Percentiles rank a stretch among this genome's conserved stretches.
Evolutionary conservation across 208 protist genomes (phyloP).

Genomic region (Trypanosoma platydactyli): DNA sequence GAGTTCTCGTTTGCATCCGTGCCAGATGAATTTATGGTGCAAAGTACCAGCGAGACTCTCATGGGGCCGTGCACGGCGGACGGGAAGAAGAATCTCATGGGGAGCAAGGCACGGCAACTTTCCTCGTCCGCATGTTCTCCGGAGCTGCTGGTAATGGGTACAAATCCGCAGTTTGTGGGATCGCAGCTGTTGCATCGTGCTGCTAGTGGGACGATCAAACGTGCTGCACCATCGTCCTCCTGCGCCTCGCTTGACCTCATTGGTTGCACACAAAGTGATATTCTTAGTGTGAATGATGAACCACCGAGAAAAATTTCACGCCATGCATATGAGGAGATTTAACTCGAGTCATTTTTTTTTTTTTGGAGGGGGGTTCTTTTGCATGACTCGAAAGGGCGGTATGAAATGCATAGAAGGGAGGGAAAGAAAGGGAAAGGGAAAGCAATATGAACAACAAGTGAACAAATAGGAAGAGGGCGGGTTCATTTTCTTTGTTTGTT

Average conservation of each 20-base stretch:
- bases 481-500: background rate
- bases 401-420: background rate
- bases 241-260: background rate
- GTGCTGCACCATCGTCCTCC: background rate
- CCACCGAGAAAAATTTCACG: conserved; percentile 12
- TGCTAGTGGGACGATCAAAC: conserved; percentile 34
- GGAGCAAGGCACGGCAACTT: background rate
- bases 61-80: background rate
- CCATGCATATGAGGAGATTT: background rate
- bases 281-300: background rate
- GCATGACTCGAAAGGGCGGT: background rate
- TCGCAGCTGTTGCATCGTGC: conserved; percentile 64
- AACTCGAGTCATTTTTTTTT: background rate
- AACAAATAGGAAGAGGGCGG: background rate
- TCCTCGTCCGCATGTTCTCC: conserved; percentile 3
- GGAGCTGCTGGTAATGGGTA: conserved; percentile 17
- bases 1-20: conserved; percentile 38
- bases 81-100: too few relatives aligned
- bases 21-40: conserved; percentile 31
- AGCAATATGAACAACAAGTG: background rate
- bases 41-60: background rate
- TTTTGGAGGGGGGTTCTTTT: background rate
- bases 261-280: background rate
- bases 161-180: conserved; percentile 17
- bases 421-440: background rate